Conservation (phyloP, 2,329 filamentous ascomycete species). For the Huntiella abstrusa region DNA sequence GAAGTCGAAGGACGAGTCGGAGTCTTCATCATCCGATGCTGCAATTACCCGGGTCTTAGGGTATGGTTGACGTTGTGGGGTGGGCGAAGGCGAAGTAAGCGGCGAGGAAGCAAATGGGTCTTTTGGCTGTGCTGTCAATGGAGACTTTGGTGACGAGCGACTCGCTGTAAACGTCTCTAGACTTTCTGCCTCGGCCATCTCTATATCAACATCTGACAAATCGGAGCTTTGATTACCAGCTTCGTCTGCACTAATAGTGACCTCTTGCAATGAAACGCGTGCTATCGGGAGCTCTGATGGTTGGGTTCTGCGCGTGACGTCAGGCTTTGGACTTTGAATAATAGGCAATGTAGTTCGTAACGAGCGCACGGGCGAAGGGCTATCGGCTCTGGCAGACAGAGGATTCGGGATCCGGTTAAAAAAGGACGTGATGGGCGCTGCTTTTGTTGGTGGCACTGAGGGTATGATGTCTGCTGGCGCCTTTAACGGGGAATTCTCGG, state of each 20-base stretch:
- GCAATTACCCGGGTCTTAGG: conserved; percentile 40
- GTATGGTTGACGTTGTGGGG: conserved; percentile 13
- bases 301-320: not conserved
- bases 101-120: conserved; percentile 8
- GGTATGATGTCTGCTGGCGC: no score
- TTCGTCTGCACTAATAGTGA: not conserved
- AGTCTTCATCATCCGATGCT: conserved; percentile 54
- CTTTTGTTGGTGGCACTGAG: no score
- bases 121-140: not conserved
- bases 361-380: not conserved
- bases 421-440: no score
- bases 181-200: not conserved
- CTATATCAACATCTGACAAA: conserved; percentile 1
- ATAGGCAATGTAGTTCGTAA: conserved; percentile 4
- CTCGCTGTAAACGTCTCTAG: not conserved
- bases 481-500: no score
- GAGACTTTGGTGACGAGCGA: not conserved
- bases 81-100: not conserved
- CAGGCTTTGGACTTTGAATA: conserved; percentile 4
- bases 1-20: conserved; percentile 39
- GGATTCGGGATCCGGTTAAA: not conserved
- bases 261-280: not conserved
- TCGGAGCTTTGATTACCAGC: not conserved
- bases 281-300: no score
- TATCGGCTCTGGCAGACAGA: not conserved